Percentiles rank a stretch among this genome's conserved stretches.
Evolutionary conservation across 768 basidiomycete genomes (phyloP).

Genomic region (Coprinopsis marcescibilis): DNA sequence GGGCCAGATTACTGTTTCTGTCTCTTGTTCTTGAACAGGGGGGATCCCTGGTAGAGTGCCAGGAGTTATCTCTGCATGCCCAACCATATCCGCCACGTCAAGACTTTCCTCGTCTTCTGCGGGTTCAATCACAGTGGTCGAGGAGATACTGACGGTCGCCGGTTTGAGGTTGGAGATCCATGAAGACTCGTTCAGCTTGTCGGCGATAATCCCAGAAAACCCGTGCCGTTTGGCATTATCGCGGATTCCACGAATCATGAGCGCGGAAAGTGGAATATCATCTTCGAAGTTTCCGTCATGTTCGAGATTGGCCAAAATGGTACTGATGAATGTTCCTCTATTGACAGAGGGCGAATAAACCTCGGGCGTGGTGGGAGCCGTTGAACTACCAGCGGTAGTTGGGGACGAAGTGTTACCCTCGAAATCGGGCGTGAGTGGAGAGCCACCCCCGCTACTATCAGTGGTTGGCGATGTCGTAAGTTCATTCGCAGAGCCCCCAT

Average conservation of each 20-base stretch:
- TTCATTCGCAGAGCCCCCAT: background rate
- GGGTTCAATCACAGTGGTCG: too few species aligned
- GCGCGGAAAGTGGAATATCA: constrained; percentile 1
- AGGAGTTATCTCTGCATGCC: too few species aligned
- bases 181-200: background rate
- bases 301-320: too few species aligned
- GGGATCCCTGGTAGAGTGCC: too few species aligned
- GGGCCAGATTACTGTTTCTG: too few species aligned
- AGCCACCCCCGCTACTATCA: background rate
- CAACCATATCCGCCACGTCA: too few species aligned
- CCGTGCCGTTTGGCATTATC: constrained; percentile 1
- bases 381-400: background rate
- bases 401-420: background rate
- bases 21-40: too few species aligned
- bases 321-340: background rate
- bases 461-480: background rate
- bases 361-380: constrained; percentile 4
- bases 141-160: background rate
- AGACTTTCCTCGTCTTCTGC: too few species aligned
- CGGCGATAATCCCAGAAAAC: background rate
- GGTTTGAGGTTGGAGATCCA: background rate
- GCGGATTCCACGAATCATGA: background rate
- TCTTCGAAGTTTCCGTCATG: background rate
- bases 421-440: constrained; percentile 2
- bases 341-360: background rate